Evolutionary conservation across 108 stramenopile genomes (phyloP).

Genomic region (Nitzschia palea): DNA sequence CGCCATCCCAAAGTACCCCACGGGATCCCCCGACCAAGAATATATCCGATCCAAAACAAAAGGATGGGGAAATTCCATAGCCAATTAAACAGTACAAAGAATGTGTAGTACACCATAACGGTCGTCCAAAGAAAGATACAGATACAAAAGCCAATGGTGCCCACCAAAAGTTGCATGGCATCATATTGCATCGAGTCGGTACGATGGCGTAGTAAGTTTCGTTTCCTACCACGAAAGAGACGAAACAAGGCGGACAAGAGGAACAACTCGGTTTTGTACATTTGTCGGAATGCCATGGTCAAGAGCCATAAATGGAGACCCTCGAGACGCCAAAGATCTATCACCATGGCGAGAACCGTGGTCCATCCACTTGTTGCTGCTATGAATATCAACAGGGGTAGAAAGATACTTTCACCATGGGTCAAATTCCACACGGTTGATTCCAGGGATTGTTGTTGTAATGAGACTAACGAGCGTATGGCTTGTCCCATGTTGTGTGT

Average conservation of each 20-base stretch:
- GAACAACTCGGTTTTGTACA: constrained; percentile 52
- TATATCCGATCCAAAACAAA: constrained; percentile 16
- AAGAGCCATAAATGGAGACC: constrained; percentile 58
- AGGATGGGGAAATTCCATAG: constrained; percentile 8
- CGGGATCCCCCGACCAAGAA: constrained; percentile 6
- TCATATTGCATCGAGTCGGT: constrained; percentile 89
- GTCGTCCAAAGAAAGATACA: constrained; percentile 86
- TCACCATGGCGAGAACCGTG: constrained; percentile 43
- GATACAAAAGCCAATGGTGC: constrained; percentile 84
- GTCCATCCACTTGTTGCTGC: constrained; percentile 14
- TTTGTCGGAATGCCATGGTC: constrained; percentile 33
- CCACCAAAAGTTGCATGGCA: constrained; percentile 75
- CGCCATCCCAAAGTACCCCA: constrained; percentile 22
- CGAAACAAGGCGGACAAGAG: constrained; percentile 75
- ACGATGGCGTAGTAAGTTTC: constrained; percentile 78
- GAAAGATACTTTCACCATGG: background rate
- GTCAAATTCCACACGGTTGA: constrained; percentile 22
- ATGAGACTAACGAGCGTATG: constrained; percentile 29
- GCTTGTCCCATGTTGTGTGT: constrained; percentile 58
- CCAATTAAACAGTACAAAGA: constrained; percentile 54
- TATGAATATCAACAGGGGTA: constrained; percentile 2
- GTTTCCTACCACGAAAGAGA: constrained; percentile 91
- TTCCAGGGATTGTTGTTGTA: constrained; percentile 29
- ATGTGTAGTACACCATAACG: constrained; percentile 73
- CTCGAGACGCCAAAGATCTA: constrained; percentile 58